Evolutionary conservation across 352 stramenopile genomes (phyloP).

Genomic region (Pythium plurisporium): DNA sequence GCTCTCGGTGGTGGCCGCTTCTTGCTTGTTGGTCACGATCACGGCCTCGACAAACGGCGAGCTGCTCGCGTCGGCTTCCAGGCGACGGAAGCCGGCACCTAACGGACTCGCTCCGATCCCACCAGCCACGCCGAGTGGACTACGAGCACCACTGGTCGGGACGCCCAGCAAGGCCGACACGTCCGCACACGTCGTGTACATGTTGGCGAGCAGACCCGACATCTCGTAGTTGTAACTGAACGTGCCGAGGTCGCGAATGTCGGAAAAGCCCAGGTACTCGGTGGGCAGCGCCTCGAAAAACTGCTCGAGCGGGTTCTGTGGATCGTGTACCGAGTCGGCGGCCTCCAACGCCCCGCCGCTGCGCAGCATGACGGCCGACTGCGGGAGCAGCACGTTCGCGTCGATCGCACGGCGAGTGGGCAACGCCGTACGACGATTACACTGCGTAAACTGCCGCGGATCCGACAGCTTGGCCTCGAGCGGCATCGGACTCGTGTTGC

Average conservation of each 20-base stretch:
- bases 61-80: constrained; percentile 9
- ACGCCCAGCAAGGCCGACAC: constrained; percentile 28
- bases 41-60: constrained; percentile 58
- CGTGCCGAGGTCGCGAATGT: constrained; percentile 63
- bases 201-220: constrained; percentile 55
- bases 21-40: constrained; percentile 40
- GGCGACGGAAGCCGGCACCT: constrained; percentile 7
- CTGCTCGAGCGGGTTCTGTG: constrained; percentile 39
- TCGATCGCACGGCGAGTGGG: constrained; percentile 27
- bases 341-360: constrained; percentile 40
- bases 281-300: constrained; percentile 56
- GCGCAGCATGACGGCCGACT: constrained; percentile 48
- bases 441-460: constrained; percentile 56
- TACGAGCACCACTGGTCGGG: background rate
- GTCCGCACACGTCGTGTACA: constrained; percentile 73
- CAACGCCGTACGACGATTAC: constrained; percentile 38
- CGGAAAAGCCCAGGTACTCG: constrained; percentile 66
- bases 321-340: constrained; percentile 50
- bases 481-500: constrained; percentile 47
- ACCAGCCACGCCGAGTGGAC: constrained; percentile 13
- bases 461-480: constrained; percentile 56
- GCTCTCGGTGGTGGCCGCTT: constrained; percentile 13
- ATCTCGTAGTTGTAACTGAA: constrained; percentile 88
- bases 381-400: constrained; percentile 47
- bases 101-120: background rate